Evolutionary conservation across 2,329 filamentous ascomycete genomes (phyloP), one percentile per base, ranked within the genome.

Genomic region (Trichoderma sp.): DNA sequence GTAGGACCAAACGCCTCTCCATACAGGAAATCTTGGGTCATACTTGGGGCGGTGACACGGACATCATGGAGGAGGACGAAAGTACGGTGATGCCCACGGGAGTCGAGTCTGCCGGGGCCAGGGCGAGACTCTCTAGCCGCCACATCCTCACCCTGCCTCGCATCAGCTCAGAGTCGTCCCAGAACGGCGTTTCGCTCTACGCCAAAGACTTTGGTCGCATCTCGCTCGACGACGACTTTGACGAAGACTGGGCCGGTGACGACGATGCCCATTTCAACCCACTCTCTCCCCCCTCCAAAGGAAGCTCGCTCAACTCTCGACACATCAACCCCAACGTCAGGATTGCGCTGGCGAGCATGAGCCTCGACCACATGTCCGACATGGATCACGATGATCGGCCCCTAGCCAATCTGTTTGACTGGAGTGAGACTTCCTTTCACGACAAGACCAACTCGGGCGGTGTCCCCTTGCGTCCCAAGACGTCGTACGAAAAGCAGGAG

Each of bases 401-500:
- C 2, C 81, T 86, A 69, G 91, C 90, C 76, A 93, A 86, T 71
- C 81, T 94, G 3, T 94, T 94, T 73, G 91, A 94, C 76, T 93
- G 90, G 90, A 88, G 89, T 57, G 92, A 94, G 76, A 84, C 89
- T 15, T 79, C 86, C 29, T 79, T 82, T 7, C 82, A 86, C 68
- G 90, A 91, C 27, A 90, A 88, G 78, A 79, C 82, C 63, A 86
- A 90, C 56, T 78, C 80, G 17, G 85, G 84, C 68, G 85, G 85
- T 32, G 84, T 84, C 45, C 84, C 84, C n/a, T 83, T 84, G 54
- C 86, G 91, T 29, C 91, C 91, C 1, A 89, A 87, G 73, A 94
- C 92, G 15, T 89, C 92, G 42, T 90, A 93, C 75, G 89, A 89
- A 15, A 93, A 93, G 77, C 91, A 92, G 72, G 86, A 91, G 72